Evolutionary conservation across 78 protist genomes (phyloP), one percentile per base, ranked within the genome.

Genomic region (Guillardia theta): DNA sequence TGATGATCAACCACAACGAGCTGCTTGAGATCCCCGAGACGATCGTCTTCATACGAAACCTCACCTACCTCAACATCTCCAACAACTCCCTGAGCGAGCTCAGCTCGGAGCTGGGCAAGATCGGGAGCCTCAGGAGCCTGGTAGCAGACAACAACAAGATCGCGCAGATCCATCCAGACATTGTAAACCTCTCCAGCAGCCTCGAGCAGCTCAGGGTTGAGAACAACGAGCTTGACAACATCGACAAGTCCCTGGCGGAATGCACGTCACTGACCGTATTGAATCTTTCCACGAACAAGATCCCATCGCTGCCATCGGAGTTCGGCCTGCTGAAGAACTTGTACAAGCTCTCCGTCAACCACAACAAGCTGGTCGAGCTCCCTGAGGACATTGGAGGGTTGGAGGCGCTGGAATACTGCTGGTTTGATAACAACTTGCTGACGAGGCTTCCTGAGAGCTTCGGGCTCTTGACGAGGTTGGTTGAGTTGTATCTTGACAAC

Each of bases 11-110:
- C 83, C n/a, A 70, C 6, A 70, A 70, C 41, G 83, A 15, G 83
- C 83, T 70, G 45, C 45, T 70, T 12, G 83, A 70, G 21, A 43
- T 70, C 46, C 83, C 83, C 4, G 83, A 70, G 6, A 70, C 33
- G 27, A 70, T 70, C 33, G 36, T 70, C 46, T 70, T 70, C 41
- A 70, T 70, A 43, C 83, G 78, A 70, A 6, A 33, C 9, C n/a
- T n/a, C n/a, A n/a, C 22, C 33, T 70, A 70, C 41, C 45, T 33
- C 41, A 36, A 36, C 46, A 70, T 3, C n/a, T 70, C 83, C 45
- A 70, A 70, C 83, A 70, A 6, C 83, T 70, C 83, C n/a, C 83
- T 22, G 83, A 36, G 45, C 83, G n/a, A n/a, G n/a, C n/a, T n/a
- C n/a, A n/a, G n/a, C n/a, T n/a, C n/a, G n/a, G n/a, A n/a, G n/a